phyloP scores from a whole-genome alignment of 1,139 yeast genomes.

The Candida freyschussii region DNA sequence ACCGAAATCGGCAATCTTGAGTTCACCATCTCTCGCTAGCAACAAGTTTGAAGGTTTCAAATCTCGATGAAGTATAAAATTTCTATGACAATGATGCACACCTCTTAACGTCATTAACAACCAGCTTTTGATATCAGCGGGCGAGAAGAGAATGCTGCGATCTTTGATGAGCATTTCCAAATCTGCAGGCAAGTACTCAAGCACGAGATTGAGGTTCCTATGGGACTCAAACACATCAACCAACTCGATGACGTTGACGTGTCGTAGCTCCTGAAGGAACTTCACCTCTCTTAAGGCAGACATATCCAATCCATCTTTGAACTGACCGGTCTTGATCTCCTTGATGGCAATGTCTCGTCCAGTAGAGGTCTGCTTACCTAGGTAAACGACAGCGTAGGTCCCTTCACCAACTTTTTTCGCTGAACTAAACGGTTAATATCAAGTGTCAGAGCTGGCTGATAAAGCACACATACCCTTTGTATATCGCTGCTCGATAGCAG shows the following conservation, averaged over 20 bases:
- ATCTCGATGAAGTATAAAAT: constrained; percentile 86
- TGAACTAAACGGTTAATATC: constrained; percentile 1
- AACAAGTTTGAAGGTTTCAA: constrained; percentile 78
- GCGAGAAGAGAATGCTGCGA: constrained; percentile 65
- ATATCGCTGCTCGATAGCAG: constrained; percentile 5
- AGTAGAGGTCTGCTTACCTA: constrained; percentile 62
- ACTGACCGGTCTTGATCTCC: constrained; percentile 90
- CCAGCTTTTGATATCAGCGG: constrained; percentile 93
- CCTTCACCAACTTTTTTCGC: constrained; percentile 92
- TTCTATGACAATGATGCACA: constrained; percentile 90
- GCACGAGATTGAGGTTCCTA: constrained; percentile 73
- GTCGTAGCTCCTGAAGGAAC: constrained; percentile 81
- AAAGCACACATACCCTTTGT: constrained; percentile 5
- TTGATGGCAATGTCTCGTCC: constrained; percentile 78
- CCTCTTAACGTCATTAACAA: constrained; percentile 90
- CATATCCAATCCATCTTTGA: constrained; percentile 97
- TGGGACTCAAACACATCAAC: constrained; percentile 77
- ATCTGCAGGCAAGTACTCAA: constrained; percentile 90
- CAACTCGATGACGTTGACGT: constrained; percentile 78
- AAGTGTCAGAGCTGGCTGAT: neutral
- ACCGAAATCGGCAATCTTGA: constrained; percentile 96
- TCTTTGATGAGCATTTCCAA: constrained; percentile 87
- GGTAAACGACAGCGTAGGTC: constrained; percentile 94
- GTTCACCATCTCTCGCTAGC: constrained; percentile 78
- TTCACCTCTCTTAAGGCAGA: constrained; percentile 94